Percentiles rank a stretch among this genome's conserved stretches.
phyloP scores from a whole-genome alignment of 805 yeast species.

The Nematodospora valgi region DNA sequence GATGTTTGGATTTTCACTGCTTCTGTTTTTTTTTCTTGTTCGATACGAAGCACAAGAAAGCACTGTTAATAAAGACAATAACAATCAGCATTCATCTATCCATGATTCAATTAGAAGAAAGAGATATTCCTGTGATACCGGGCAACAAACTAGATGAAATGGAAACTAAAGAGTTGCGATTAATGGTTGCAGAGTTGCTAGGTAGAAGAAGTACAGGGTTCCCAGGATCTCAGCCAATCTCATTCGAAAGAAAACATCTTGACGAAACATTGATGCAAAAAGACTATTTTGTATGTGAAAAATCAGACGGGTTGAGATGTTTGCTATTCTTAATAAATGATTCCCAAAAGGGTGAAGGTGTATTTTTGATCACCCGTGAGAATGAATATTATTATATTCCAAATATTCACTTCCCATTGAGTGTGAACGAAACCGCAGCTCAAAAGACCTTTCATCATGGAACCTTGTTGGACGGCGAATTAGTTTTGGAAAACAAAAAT shows the following conservation, averaged over 20 bases:
- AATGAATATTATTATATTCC: constrained; percentile 82
- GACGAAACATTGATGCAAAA: constrained; percentile 55
- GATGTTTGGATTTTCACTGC: no score
- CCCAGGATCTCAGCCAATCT: constrained; percentile 95
- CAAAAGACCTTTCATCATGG: constrained; percentile 73
- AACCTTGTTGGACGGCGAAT: constrained; percentile 90
- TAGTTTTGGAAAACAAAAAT: constrained; percentile 73
- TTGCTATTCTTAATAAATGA: constrained; percentile 65
- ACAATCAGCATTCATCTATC: not conserved
- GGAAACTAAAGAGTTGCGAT: constrained; percentile 63
- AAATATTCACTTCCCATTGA: constrained; percentile 76
- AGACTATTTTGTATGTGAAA: constrained; percentile 94
- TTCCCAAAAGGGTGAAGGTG: constrained; percentile 79
- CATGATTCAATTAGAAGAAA: constrained; percentile 39
- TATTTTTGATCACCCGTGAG: constrained; percentile 83
- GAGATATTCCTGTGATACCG: constrained; percentile 80
- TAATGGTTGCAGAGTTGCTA: constrained; percentile 63
- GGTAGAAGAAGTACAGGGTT: constrained; percentile 55
- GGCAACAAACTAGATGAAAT: constrained; percentile 76
- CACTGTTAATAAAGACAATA: not conserved
- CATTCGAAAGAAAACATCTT: constrained; percentile 76
- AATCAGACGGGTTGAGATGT: constrained; percentile 89
- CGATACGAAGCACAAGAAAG: not conserved
- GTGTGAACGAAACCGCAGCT: constrained; percentile 39
- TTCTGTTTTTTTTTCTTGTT: constrained; percentile 1